phyloP scores from a whole-genome alignment of 1,139 yeast species.

The Yamadazyma membranifaciens region DNA sequence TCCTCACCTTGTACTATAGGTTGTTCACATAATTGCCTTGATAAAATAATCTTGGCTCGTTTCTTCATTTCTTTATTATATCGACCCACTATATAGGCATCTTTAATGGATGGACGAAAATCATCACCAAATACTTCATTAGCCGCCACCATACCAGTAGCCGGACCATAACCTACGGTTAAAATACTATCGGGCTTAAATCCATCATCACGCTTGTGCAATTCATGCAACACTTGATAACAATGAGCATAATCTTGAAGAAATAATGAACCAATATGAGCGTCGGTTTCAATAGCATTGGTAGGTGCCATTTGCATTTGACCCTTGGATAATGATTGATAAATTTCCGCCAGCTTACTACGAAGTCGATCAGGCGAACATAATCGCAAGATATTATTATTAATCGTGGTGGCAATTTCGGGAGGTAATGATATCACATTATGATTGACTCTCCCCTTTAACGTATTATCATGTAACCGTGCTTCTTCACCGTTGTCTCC shows the following conservation, averaged over 20 bases:
- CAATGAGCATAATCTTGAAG: constrained; percentile 79
- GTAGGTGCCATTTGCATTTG: constrained; percentile 54
- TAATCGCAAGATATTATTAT: constrained; percentile 55
- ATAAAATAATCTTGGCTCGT: constrained; percentile 72
- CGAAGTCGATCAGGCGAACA: constrained; percentile 57
- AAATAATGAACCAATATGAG: constrained; percentile 81
- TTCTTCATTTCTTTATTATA: constrained; percentile 63
- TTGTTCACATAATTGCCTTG: constrained; percentile 64
- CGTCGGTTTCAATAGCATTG: constrained; percentile 67
- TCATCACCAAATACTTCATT: constrained; percentile 74
- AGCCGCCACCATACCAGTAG: constrained; percentile 85
- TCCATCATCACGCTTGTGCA: constrained; percentile 48
- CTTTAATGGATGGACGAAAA: constrained; percentile 62
- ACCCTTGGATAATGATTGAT: constrained; percentile 46
- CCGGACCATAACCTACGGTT: constrained; percentile 90
- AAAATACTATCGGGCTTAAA: constrained; percentile 68
- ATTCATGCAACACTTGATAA: constrained; percentile 65
- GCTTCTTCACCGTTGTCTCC: constrained; percentile 51
- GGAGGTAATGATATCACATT: constrained; percentile 48
- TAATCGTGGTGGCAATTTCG: constrained; percentile 53
- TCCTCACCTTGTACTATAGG: constrained; percentile 5
- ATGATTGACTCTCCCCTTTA: constrained; percentile 48
- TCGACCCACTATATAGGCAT: constrained; percentile 72
- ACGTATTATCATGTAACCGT: constrained; percentile 48
- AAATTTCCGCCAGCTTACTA: constrained; percentile 53